These are phyloP conservation scores for Gnaphalium uliginosum DNA, from an alignment of 129 eudicot genomes.

Conservation along the genomic window DNA sequence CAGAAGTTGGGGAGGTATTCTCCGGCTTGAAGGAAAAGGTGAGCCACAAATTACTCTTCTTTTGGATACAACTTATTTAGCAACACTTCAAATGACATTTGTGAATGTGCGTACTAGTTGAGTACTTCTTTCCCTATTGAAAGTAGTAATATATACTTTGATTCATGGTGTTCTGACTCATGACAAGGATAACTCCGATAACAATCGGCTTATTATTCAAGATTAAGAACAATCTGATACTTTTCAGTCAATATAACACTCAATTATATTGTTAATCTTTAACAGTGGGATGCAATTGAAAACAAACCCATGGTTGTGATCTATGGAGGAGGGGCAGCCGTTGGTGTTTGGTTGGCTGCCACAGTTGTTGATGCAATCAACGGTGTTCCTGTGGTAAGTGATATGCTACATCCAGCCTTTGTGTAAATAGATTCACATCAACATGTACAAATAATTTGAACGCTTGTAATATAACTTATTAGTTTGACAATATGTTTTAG, in stretches of 20 bases:
- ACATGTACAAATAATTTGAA: background rate
- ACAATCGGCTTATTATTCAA: background rate
- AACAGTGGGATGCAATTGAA: constrained; percentile 47
- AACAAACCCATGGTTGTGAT: constrained; percentile 39
- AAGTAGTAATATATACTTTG: background rate
- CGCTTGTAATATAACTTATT: background rate
- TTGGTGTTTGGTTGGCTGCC: constrained; percentile 42
- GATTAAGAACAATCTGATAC: background rate
- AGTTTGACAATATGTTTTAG: background rate
- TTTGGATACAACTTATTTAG: background rate
- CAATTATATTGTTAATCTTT: constrained; percentile 6
- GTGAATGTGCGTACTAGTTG: background rate
- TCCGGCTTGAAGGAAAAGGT: constrained; percentile 38
- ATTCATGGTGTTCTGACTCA: background rate
- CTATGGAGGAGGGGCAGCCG: constrained; percentile 43
- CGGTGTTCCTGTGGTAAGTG: constrained; percentile 41
- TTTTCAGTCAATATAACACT: background rate
- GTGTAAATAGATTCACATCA: background rate
- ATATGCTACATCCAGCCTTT: background rate
- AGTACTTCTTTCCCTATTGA: background rate
- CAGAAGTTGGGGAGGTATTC: constrained; percentile 33
- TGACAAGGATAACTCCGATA: background rate
- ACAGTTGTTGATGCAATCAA: constrained; percentile 34
- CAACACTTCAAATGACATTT: background rate
- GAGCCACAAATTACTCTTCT: constrained; percentile 4